Conservation (phyloP, 2,329 filamentous ascomycete species). For the Aureobasidium sp. region DNA sequence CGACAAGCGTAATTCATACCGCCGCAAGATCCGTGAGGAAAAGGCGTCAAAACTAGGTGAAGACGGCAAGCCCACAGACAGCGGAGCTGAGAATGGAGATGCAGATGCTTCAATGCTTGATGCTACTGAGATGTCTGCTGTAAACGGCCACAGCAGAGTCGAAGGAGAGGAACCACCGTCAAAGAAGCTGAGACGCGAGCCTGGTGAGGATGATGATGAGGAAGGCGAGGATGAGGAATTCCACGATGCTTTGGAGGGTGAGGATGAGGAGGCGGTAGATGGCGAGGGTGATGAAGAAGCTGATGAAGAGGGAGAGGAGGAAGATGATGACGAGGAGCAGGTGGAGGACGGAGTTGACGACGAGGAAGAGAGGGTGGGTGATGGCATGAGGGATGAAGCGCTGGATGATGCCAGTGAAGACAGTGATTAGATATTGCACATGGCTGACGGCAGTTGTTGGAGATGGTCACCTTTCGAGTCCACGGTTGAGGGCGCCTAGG, state of each 20-base stretch:
- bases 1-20: slow-evolving; percentile 67
- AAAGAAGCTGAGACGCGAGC: slow-evolving; percentile 45
- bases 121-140: slow-evolving; percentile 23
- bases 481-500: background rate
- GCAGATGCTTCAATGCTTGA: slow-evolving; percentile 19
- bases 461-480: background rate
- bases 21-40: slow-evolving; percentile 61
- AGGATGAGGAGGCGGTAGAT: slow-evolving; percentile 42
- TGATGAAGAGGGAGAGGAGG: slow-evolving; percentile 47
- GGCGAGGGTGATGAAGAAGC: slow-evolving; percentile 50
- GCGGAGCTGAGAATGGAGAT: slow-evolving; percentile 22
- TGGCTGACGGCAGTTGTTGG: background rate
- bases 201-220: slow-evolving; percentile 32
- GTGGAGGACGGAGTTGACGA: slow-evolving; percentile 40
- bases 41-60: slow-evolving; percentile 38
- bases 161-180: slow-evolving; percentile 42
- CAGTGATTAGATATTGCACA: slow-evolving; percentile 23
- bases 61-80: slow-evolving; percentile 56
- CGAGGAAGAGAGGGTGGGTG: slow-evolving; percentile 59
- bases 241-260: slow-evolving; percentile 40
- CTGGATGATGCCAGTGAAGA: slow-evolving; percentile 28
- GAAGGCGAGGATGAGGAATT: slow-evolving; percentile 38
- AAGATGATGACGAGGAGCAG: slow-evolving; percentile 39
- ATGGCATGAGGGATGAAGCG: slow-evolving; percentile 26
- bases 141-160: slow-evolving; percentile 30